Evolutionary conservation across 805 yeast genomes (phyloP), one percentile per base, ranked within the genome.

Genomic region (Grigorovia transvaalensis): DNA sequence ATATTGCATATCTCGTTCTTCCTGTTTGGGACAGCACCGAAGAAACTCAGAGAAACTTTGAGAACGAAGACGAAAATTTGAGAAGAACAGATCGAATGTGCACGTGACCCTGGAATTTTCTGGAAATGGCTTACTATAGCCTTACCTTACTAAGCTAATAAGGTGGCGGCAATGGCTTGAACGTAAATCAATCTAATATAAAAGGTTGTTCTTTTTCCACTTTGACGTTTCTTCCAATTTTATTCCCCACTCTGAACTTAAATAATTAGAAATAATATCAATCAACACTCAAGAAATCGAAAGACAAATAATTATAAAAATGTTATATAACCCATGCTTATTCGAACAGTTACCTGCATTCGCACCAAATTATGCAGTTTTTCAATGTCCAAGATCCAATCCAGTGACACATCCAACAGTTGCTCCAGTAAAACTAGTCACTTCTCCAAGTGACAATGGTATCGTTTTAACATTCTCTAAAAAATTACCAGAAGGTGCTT

Each of bases 311-410:
- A 47, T 20, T 29, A 30, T 12, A 27, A 50, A 23, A 51, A 61
- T 62, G 65, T 61, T 51, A 23, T 54, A 57, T 51, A 55, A 60
- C 20, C 65, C 66, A 51, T 64, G 66, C 51, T 41, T 59, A 42
- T 60, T 62, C 43, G 60, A 61, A 20, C 58, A 57, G 23, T 52
- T 57, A 47, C 64, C 65, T 38, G 51, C 52, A 9, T 51, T 57
- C 44, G 50, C 55, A 13, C 40, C 35, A 42, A 48, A 19, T 19
- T 30, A 18, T 15, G 19, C 29, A 30, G 2, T 15, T 30, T 23
- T 17, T 30, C 30, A 18, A 23, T 40, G 19, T 18, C n/a, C 18
- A 17, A 30, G 23, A 18, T 33, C 18, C 4, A 33, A 20, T 27
- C 42, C 27, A 45, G 18, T 38, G 6, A 29, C 15, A 23, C 15